Evolutionary conservation across 2,329 filamentous ascomycete genomes (phyloP).

Genomic region (Atkinsonella hypoxylon): DNA sequence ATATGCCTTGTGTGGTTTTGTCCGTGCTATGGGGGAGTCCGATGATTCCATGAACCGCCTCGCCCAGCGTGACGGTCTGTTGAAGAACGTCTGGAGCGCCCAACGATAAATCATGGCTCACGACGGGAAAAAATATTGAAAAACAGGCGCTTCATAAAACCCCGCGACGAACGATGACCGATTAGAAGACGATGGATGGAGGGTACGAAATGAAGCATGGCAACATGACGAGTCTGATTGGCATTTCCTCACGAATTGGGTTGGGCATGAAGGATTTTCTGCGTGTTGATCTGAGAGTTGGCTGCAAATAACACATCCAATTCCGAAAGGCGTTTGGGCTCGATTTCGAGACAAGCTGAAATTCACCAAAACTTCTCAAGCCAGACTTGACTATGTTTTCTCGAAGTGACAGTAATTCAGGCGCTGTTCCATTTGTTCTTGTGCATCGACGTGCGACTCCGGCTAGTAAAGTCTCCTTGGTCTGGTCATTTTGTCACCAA

Average conservation of each 20-base stretch:
- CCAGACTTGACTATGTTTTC: constrained; percentile 7
- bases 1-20: constrained; percentile 95
- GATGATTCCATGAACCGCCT: constrained; percentile 95
- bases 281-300: constrained; percentile 27
- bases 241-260: constrained; percentile 17
- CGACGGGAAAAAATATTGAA: constrained; percentile 6
- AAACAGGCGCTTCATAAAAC: constrained; percentile 6
- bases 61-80: constrained; percentile 86
- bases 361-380: constrained; percentile 8
- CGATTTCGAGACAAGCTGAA: constrained; percentile 28
- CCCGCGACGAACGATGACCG: constrained; percentile 5
- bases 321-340: constrained; percentile 32
- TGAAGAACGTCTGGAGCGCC: constrained; percentile 94
- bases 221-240: constrained; percentile 8
- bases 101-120: constrained; percentile 37
- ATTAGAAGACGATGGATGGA: background rate
- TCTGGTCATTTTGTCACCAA: constrained; percentile 18
- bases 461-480: constrained; percentile 47
- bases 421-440: constrained; percentile 4
- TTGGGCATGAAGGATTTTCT: constrained; percentile 19
- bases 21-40: constrained; percentile 94
- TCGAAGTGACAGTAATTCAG: constrained; percentile 8
- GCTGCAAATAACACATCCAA: constrained; percentile 32
- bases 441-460: constrained; percentile 14
- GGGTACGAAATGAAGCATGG: background rate